These are phyloP conservation scores for Lathyrus sativus DNA, from an alignment of 306 rosid species.

Conservation along the genomic window DNA sequence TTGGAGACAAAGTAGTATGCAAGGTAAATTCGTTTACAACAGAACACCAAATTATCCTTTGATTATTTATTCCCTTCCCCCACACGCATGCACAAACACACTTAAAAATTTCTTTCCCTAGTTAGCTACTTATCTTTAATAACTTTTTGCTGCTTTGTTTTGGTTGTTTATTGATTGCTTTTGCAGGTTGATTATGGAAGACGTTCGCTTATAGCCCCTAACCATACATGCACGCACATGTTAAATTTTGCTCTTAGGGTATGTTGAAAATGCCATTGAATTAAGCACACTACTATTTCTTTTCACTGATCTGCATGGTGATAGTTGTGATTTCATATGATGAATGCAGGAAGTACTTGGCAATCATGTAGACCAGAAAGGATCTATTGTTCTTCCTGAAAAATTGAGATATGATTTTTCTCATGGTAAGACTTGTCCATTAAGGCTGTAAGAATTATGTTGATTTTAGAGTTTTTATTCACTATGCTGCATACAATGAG, in stretches of 20 bases:
- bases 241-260: constrained; percentile 98
- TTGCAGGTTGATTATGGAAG: constrained; percentile 87
- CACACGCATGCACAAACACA: neutral
- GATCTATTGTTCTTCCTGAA: constrained; percentile 97
- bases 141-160: neutral
- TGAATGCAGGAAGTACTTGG: constrained; percentile 89
- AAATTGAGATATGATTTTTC: constrained; percentile 96
- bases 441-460: constrained; percentile 29
- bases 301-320: neutral
- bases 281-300: constrained; percentile 12
- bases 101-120: constrained; percentile 14
- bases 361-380: constrained; percentile 87
- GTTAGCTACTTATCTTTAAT: constrained; percentile 1
- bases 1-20: constrained; percentile 78
- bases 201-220: constrained; percentile 84
- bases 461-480: constrained; percentile 12
- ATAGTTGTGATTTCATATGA: constrained; percentile 35
- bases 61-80: constrained; percentile 27
- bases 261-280: constrained; percentile 34
- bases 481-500: constrained; percentile 44
- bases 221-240: constrained; percentile 98
- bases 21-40: constrained; percentile 56
- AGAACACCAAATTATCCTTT: neutral
- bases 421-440: constrained; percentile 63
- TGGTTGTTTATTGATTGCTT: constrained; percentile 18